These are phyloP conservation scores for Lipomyces chichibuensis DNA, from an alignment of 805 yeast genomes.

Conservation along the genomic window DNA sequence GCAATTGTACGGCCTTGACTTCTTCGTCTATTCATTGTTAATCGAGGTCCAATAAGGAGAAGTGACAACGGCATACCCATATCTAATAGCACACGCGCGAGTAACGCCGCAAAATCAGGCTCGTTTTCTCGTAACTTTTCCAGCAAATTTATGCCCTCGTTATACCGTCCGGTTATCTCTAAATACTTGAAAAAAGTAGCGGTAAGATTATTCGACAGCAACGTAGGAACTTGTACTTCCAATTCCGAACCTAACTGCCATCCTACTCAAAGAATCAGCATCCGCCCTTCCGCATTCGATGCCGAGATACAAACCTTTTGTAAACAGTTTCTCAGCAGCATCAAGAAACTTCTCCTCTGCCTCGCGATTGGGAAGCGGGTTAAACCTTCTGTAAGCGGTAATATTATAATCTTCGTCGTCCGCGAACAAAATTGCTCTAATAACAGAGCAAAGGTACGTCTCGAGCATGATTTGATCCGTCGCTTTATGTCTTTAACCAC, in stretches of 20 bases:
- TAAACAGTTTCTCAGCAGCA: slow-evolving; percentile 68
- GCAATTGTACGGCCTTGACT: slow-evolving; percentile 51
- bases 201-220: slow-evolving; percentile 67
- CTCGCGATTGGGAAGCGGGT: slow-evolving; percentile 64
- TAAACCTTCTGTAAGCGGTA: slow-evolving; percentile 81
- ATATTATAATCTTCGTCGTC: slow-evolving; percentile 76
- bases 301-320: slow-evolving; percentile 52
- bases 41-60: no score
- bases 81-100: slow-evolving; percentile 44
- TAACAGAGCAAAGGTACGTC: slow-evolving; percentile 68
- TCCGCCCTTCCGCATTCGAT: background rate
- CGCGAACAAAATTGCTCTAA: slow-evolving; percentile 74
- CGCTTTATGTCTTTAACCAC: slow-evolving; percentile 35
- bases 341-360: slow-evolving; percentile 58
- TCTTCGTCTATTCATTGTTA: slow-evolving; percentile 47
- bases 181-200: slow-evolving; percentile 71
- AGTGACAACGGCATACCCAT: slow-evolving; percentile 23
- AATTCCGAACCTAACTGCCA: slow-evolving; percentile 65
- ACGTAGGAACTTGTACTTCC: slow-evolving; percentile 69
- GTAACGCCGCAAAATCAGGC: slow-evolving; percentile 57
- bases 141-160: slow-evolving; percentile 62
- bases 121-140: slow-evolving; percentile 55
- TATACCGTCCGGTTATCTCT: slow-evolving; percentile 66
- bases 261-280: slow-evolving; percentile 15
- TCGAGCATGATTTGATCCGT: slow-evolving; percentile 48